Percentiles rank a stretch among this genome's conserved stretches.
Evolutionary conservation across 2,329 filamentous ascomycete genomes (phyloP).

Genomic region (Atkinsonella texensis): DNA sequence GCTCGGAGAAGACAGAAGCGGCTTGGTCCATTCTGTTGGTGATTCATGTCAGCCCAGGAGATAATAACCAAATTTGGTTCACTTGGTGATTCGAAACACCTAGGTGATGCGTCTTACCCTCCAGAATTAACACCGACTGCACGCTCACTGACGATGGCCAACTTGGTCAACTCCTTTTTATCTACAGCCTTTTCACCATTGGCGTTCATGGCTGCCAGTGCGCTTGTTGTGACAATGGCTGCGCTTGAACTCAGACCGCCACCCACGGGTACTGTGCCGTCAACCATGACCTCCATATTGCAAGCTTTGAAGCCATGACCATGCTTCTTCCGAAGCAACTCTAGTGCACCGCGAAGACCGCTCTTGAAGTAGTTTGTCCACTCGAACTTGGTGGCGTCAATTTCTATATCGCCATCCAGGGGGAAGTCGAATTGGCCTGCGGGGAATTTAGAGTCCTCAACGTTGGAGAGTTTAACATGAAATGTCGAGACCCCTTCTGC

Average conservation of each 20-base stretch:
- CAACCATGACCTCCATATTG: conserved; percentile 79
- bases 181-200: conserved; percentile 69
- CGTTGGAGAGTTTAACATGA: conserved; percentile 68
- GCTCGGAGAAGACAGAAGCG: conserved; percentile 84
- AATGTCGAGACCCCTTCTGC: conserved; percentile 40
- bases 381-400: conserved; percentile 75
- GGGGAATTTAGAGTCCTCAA: conserved; percentile 64
- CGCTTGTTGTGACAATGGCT: conserved; percentile 83
- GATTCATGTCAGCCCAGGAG: not conserved
- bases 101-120: conserved; percentile 43
- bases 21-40: conserved; percentile 80
- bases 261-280: conserved; percentile 84
- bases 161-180: conserved; percentile 83
- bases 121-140: conserved; percentile 94
- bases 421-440: conserved; percentile 63
- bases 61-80: not conserved
- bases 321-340: conserved; percentile 58
- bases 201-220: conserved; percentile 75
- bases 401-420: conserved; percentile 50
- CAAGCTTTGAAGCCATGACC: conserved; percentile 48
- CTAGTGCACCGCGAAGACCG: conserved; percentile 69
- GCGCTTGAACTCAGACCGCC: conserved; percentile 90
- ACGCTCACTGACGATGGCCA: conserved; percentile 89
- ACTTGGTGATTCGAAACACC: not conserved
- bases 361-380: conserved; percentile 99